Evolutionary conservation across 108 stramenopile genomes (phyloP).

Genomic region (Bacterosira constricta): DNA sequence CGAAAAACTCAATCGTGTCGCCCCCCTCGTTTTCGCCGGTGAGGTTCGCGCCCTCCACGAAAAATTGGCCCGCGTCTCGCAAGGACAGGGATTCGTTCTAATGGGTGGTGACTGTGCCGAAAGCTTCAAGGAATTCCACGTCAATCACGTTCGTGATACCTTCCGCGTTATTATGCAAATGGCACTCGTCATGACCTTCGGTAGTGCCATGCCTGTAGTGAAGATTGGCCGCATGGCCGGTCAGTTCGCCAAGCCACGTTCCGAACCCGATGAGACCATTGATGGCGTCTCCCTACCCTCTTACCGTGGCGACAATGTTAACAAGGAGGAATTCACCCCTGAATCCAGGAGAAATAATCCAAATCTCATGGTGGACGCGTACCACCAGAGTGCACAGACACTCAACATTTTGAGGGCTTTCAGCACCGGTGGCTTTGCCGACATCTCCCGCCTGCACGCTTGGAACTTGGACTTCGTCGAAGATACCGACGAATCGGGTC

Average conservation of each 20-base stretch:
- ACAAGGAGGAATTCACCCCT: constrained; percentile 89
- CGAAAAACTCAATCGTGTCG: constrained; percentile 53
- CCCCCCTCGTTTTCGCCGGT: constrained; percentile 92
- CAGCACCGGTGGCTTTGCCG: constrained; percentile 95
- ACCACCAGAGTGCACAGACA: constrained; percentile 94
- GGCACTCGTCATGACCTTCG: constrained; percentile 96
- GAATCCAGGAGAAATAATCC: constrained; percentile 92
- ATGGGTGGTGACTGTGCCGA: constrained; percentile 99
- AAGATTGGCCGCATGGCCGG: constrained; percentile 98
- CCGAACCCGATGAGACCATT: constrained; percentile 87
- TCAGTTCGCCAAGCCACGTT: constrained; percentile 97
- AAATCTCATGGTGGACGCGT: constrained; percentile 83
- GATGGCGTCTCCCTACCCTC: constrained; percentile 86
- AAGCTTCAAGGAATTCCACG: constrained; percentile 92
- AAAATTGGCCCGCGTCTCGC: constrained; percentile 89
- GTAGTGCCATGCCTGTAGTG: constrained; percentile 93
- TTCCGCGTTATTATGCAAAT: constrained; percentile 94
- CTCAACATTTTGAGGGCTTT: constrained; percentile 97
- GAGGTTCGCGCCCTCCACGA: constrained; percentile 91
- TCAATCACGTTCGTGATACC: constrained; percentile 94
- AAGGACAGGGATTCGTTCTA: constrained; percentile 96
- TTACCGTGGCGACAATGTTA: constrained; percentile 98
- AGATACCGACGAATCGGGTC: constrained; percentile 86
- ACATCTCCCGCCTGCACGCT: constrained; percentile 93
- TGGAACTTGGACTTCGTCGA: constrained; percentile 99